A percentile compares a stretch with the other conserved stretches of the same genome.
Evolutionary conservation across 768 basidiomycete genomes (phyloP).

Genomic region (Lepiota subincarnata): DNA sequence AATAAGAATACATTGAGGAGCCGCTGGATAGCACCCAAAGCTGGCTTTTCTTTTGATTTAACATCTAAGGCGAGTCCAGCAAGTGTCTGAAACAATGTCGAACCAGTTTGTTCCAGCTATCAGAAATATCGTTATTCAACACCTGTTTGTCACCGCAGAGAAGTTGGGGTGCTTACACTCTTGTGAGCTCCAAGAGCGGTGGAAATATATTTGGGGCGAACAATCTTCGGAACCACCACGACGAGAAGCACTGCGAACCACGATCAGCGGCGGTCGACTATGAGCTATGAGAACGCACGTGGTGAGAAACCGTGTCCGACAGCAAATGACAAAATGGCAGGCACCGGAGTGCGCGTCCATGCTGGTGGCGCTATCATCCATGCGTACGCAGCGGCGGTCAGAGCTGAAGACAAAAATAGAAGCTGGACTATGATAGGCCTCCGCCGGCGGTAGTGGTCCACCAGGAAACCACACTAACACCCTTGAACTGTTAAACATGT

Average conservation of each 20-base stretch:
- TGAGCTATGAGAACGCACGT: slow-evolving; percentile 35
- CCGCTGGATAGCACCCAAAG: slow-evolving; percentile 39
- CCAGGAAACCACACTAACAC: slow-evolving; percentile 58
- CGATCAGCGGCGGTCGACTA: neutral
- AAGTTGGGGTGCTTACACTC: slow-evolving; percentile 43
- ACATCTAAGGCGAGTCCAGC: slow-evolving; percentile 67
- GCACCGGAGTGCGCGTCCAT: slow-evolving; percentile 54
- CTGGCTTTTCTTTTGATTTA: slow-evolving; percentile 24
- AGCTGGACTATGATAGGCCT: slow-evolving; percentile 56
- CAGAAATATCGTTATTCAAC: neutral
- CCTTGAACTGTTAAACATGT: neutral
- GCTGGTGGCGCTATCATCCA: slow-evolving; percentile 64
- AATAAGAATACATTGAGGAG: slow-evolving; percentile 55
- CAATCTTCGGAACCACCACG: slow-evolving; percentile 69
- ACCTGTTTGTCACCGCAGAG: neutral
- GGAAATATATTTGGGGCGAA: slow-evolving; percentile 67
- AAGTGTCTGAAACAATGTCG: slow-evolving; percentile 67
- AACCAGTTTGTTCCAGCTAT: slow-evolving; percentile 72
- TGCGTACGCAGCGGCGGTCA: slow-evolving; percentile 57
- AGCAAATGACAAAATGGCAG: slow-evolving; percentile 59
- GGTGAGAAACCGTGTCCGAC: slow-evolving; percentile 73
- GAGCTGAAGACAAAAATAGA: slow-evolving; percentile 50
- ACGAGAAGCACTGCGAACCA: slow-evolving; percentile 57
- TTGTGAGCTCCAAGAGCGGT: slow-evolving; percentile 79
- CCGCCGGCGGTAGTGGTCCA: slow-evolving; percentile 51